Evolutionary conservation across 192 early-diverging fungal species (phyloP), one percentile per base, ranked within the genome.

Genomic region (Backusella tarrabulga): DNA sequence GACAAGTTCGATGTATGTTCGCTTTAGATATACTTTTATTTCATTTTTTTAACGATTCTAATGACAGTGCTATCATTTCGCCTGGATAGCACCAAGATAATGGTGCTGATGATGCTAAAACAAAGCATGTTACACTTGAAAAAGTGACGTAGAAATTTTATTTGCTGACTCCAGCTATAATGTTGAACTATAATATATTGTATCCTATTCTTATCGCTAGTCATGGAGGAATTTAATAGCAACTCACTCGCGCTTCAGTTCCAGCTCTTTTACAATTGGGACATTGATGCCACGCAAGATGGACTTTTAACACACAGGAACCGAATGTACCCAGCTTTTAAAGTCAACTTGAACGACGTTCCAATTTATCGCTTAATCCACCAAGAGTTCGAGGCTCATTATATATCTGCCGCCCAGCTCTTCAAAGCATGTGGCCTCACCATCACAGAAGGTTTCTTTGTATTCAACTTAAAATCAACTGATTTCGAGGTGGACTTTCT

Each of bases 401-500:
- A 68, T n/a, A 74, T 82, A 7, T 75, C 72, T 41, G 77, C 77
- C 19, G 77, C 73, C 19, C 80, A 82, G 41, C 54, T 82, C 21
- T 82, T 77, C 74, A 75, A 72, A 42, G 76, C 80, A 0, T 78
- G 77, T 41, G 80, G 80, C 14, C 63, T 82, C 17, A 77, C 80
- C 6, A 40, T 82, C 11, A 82, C 69, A 0, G 80, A 82, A 69
- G 80, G 80, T 2, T 66, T 82, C 0, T 71, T 78, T 23, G 52
- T 82, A 0, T 82, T 82, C 19, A 54, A 82, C 32, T 35, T 78
- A 36, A 54, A 71, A 34, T 21, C 21, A 21, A n/a, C 56, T 15
- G 77, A 78, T 17, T 82, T 76, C 36, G 68, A 82, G 19, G 66
- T 75, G 17, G 80, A 82, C 52, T 82, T 82, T 70, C 23, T 72